phyloP scores from a whole-genome alignment of 192 early-diverging fungal species.

The Obelidium mucronatum region DNA sequence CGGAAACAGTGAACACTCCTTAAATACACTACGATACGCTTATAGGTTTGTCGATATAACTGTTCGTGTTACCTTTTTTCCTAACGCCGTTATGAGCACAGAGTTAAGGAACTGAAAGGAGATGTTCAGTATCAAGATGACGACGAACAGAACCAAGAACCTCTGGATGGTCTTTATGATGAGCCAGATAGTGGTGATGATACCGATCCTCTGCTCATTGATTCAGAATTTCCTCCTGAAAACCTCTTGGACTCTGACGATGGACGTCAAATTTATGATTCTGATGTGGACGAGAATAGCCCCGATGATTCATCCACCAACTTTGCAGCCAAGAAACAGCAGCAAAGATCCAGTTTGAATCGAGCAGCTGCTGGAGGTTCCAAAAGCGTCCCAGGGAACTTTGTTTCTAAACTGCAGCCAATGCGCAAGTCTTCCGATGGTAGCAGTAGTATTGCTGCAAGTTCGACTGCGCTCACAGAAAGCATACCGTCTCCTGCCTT shows the following conservation, averaged over 20 bases:
- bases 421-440: background rate
- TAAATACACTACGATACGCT: constrained; percentile 97
- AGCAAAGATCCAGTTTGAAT: constrained; percentile 34
- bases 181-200: constrained; percentile 41
- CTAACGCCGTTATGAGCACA: too few species aligned
- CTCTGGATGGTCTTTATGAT: constrained; percentile 38
- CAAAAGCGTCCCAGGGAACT: background rate
- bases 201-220: constrained; percentile 40
- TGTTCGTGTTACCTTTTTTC: too few species aligned
- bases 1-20: constrained; percentile 93
- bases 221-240: constrained; percentile 57
- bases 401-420: background rate
- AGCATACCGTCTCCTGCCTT: constrained; percentile 11
- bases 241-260: constrained; percentile 42
- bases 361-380: background rate
- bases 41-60: too few species aligned
- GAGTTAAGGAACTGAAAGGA: constrained; percentile 68
- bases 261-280: constrained; percentile 37
- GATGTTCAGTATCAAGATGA: constrained; percentile 44
- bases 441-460: background rate
- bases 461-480: background rate
- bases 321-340: constrained; percentile 13
- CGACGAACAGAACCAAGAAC: constrained; percentile 6
- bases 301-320: constrained; percentile 6
- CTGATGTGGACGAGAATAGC: constrained; percentile 33